Evolutionary conservation across 768 basidiomycete genomes (phyloP), one percentile per base, ranked within the genome.

Genomic region (Collybia nuda): DNA sequence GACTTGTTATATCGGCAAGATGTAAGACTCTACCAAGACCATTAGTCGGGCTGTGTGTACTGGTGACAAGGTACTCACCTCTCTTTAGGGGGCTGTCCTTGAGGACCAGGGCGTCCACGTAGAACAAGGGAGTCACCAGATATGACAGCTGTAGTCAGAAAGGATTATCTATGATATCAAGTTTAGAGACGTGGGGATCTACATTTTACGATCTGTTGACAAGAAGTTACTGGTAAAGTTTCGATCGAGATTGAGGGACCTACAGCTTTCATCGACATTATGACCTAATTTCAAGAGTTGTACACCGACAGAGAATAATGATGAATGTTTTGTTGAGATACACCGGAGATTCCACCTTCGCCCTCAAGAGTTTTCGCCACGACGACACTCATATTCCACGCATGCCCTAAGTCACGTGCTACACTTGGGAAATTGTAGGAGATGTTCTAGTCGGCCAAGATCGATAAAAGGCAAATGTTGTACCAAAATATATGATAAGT

Each of bases 61-160:
- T n/a, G 18, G 8, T 18, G 18, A 15, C 9, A 53, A 44, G 19
- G 40, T 23, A 62, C 74, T 50, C 57, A 90, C 93, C 91, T 81
- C 70, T 97, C 93, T 73, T 95, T 96, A 1, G 92, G 85, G 48
- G 86, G 83, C 67, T 93, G 91, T 6, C 93, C 93, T 63, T 90
- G 89, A 1, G 86, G 80, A 29, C 84, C 86, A 36, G 80, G 83
- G 54, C 82, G 79, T 56, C 80, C 86, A 68, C 93, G 85, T 47
- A 97, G 73, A 50, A 96, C 79, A 50, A 95, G 81, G 37, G 93
- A 88, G 67, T 96, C 94, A 32, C 92, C 93, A 39, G 93, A 96
- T 54, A 91, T 81, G 59, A 90, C 92, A 62, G 90, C 93, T 93
- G 65, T 47, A n/a, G 45, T 42, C 17, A 12, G 35, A 44, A 17